Conservation (phyloP, 2,329 filamentous ascomycete genomes). For the Sclerotinia minor region DNA sequence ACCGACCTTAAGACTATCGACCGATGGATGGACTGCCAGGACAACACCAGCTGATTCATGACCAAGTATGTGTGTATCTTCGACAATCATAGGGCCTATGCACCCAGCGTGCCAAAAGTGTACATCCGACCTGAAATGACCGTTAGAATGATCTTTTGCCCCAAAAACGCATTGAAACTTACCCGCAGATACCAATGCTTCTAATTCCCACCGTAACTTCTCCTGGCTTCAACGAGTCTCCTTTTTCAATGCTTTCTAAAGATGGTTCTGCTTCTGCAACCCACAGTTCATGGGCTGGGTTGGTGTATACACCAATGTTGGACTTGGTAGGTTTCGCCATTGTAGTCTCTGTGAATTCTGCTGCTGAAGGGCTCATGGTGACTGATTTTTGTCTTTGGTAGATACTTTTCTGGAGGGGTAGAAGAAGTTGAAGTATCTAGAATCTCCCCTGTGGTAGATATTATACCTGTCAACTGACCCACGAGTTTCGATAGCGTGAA, state of each 20-base stretch:
- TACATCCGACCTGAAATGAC: constrained; percentile 70
- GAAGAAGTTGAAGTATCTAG: constrained; percentile 3
- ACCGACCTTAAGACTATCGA: constrained; percentile 74
- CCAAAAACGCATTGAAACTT: constrained; percentile 39
- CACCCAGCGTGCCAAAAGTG: constrained; percentile 97
- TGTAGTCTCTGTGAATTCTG: constrained; percentile 29
- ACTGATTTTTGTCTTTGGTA: not conserved
- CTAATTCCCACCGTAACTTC: constrained; percentile 88
- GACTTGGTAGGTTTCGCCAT: constrained; percentile 57
- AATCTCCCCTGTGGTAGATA: constrained; percentile 13
- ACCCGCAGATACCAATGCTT: constrained; percentile 96
- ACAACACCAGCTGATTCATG: constrained; percentile 89
- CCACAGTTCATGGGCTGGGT: constrained; percentile 90
- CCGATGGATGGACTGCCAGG: constrained; percentile 77
- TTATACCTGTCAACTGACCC: constrained; percentile 23
- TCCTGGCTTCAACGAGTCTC: constrained; percentile 69
- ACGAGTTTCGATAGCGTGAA: constrained; percentile 12
- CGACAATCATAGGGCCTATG: constrained; percentile 95
- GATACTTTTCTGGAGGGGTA: not conserved
- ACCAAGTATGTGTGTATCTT: constrained; percentile 84
- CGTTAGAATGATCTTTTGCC: constrained; percentile 13
- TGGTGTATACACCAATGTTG: constrained; percentile 96
- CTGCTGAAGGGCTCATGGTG: constrained; percentile 38
- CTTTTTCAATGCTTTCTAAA: constrained; percentile 70
- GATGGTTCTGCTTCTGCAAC: constrained; percentile 75